These are phyloP conservation scores for Mucor velutinosus DNA, from an alignment of 371 early-diverging fungal genomes.

Conservation along the genomic window DNA sequence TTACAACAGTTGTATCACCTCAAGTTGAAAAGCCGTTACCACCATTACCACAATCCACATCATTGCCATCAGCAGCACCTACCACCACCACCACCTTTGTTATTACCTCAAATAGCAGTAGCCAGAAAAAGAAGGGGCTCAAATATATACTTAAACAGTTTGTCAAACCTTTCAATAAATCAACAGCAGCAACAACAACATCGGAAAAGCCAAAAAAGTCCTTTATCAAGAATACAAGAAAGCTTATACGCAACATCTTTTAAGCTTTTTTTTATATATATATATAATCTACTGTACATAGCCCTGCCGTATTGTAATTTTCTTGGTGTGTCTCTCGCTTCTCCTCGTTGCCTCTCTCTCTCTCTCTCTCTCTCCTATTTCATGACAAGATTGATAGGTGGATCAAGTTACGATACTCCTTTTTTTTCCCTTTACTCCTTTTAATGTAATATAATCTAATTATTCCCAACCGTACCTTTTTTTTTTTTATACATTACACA, in stretches of 20 bases:
- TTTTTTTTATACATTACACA: not conserved
- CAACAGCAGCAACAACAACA: conserved; percentile 1
- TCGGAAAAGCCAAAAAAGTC: conserved; percentile 13
- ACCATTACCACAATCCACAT: conserved; percentile 3
- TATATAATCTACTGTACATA: not conserved
- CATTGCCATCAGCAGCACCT: not conserved
- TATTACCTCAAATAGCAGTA: not conserved
- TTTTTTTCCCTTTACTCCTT: not conserved
- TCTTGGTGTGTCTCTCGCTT: not conserved
- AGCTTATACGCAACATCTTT: conserved; percentile 18
- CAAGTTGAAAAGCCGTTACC: conserved; percentile 18
- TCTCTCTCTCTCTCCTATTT: not conserved
- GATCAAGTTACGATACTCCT: conserved; percentile 1
- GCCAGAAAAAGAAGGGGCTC: conserved; percentile 18
- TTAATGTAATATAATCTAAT: conserved; percentile 6
- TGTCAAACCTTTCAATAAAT: conserved; percentile 15
- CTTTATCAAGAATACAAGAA: conserved; percentile 15
- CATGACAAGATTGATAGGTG: not conserved
- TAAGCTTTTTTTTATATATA: not conserved
- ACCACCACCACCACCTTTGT: conserved; percentile 2
- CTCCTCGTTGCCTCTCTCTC: not conserved
- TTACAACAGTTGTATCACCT: conserved; percentile 11
- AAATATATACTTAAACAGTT: conserved; percentile 16
- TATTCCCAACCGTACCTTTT: conserved; percentile 8
- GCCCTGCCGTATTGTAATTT: not conserved